Evolutionary conservation across 2,329 filamentous ascomycete species (phyloP).

Genomic region (Monilinia polystroma): DNA sequence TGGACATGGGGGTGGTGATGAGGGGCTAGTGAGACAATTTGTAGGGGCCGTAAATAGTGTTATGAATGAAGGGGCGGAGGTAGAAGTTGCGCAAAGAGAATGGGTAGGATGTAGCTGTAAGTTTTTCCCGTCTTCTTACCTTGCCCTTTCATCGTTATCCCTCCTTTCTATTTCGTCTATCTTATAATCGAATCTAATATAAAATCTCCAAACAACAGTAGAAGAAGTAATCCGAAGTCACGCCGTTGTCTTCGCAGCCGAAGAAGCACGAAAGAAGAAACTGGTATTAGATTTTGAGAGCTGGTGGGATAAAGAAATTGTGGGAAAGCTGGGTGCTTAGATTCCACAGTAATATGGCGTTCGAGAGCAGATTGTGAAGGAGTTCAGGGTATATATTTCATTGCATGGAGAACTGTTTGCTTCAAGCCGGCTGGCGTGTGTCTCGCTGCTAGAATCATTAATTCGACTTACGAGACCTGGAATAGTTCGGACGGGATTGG

Average conservation of each 20-base stretch:
- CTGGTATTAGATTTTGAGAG: constrained; percentile 71
- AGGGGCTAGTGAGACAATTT: constrained; percentile 78
- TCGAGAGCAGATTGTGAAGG: not conserved
- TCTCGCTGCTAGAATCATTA: not conserved
- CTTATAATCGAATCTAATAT: not conserved
- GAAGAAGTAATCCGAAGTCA: constrained; percentile 89
- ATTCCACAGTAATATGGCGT: not conserved
- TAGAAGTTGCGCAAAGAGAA: constrained; percentile 68
- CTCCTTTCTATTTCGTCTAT: not conserved
- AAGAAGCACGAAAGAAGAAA: constrained; percentile 72
- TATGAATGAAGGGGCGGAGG: constrained; percentile 65
- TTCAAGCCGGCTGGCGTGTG: not conserved
- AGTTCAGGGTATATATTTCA: too few relatives aligned
- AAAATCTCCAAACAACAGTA: constrained; percentile 41
- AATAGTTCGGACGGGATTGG: not conserved
- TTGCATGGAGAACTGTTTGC: not conserved
- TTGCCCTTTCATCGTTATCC: not conserved
- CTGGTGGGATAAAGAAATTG: constrained; percentile 69
- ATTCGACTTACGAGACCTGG: not conserved
- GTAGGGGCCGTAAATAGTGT: constrained; percentile 78
- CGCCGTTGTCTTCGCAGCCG: constrained; percentile 89
- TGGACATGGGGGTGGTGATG: constrained; percentile 76
- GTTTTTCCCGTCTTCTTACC: not conserved
- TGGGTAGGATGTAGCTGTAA: constrained; percentile 70
- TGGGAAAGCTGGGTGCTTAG: constrained; percentile 30